Evolutionary conservation across 805 yeast genomes (phyloP), one percentile per base, ranked within the genome.

Genomic region (Myxozyma kluyveri): DNA sequence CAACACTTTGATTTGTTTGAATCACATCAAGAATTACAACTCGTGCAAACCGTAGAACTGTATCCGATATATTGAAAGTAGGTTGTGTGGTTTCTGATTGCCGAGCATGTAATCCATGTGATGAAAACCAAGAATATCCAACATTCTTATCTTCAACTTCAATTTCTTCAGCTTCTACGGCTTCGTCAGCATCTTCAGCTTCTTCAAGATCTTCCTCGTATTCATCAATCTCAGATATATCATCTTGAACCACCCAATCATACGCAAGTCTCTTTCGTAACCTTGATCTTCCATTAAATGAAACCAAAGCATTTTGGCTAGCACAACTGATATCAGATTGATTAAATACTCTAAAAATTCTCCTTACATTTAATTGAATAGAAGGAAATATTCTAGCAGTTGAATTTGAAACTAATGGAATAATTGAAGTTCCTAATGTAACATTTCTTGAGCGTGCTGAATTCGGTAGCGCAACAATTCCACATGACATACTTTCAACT

Each of bases 221-320:
- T 14, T 29, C 33, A 9, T 9, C 33, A 29, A 29, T 29, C 9
- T 29, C 33, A 29, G 9, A 9, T 9, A 29, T 29, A 14, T 31
- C 36, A 26, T 42, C 17, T 6, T 14, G 14, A 19, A 12, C 45
- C 23, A 10, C 18, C 7, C 19, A 23, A 14, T 23, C 31, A 29
- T 29, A 14, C 14, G 9, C 33, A 29, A 29, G 12, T 9, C 9
- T 9, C 9, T 14, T 29, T 9, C 33, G 33, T n/a, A 18, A 18
- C 17, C 1, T 17, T 24, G 12, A 19, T 37, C 36, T 24, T 35
- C 32, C 14, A 24, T 43, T 19, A 38, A 53, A 49, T 10, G 57
- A 32, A n/a, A 53, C 45, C n/a, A 53, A 45, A n/a, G 54, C 57
- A 29, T 53, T 53, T 31, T 53, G 57, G 19, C 54, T 45, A 7